Evolutionary conservation across 257 asterid species (phyloP), one percentile per base, ranked within the genome.

Genomic region (Jaltomata sinuosa): DNA sequence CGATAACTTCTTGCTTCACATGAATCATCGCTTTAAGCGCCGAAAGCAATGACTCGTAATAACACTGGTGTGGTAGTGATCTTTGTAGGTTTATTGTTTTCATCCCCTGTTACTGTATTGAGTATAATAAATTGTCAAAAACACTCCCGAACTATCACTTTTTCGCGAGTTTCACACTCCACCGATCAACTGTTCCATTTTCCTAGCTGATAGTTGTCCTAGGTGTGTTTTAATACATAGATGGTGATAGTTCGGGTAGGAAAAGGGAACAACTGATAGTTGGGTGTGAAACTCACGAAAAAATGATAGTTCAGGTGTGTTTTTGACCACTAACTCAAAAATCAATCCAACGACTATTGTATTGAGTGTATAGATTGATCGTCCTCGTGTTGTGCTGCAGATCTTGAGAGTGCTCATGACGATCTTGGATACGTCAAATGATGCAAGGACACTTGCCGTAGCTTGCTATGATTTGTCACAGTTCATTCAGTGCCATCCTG

Each of bases 401-500:
- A 94, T 96, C 80, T 89, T 96, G 31, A 87, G 98, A 88, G 98
- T 94, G 80, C 93, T 94, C 82, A 78, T 96, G 84, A 96, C 98
- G 59, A 92, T 96, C 62, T 78, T 96, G 94, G 99, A 96, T 87
- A 90, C 98, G 31, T 93, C 99, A 38, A 86, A 81, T 53, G 99
- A 94, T 88, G 89, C 96, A 31, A 91, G 97, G 87, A 91, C 95
- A 36, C 98, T 96, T 0, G 97, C 98, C 9, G 99, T 96, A 71
- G 98, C 98, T 77, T 96, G 98, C 88, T 94, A 87, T 77, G 99
- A 96, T 88, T 91, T 96, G 55, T 94, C 99, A 27, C 99, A 94
- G 89, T 94, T 96, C 92, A 93, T 94, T 81, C 98, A 94, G 90
- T 83, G 84, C 89, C 98, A 94, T 90, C 93, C 97, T 68, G 99